Base-by-base conservation (phyloP, 495 filamentous ascomycete genomes). In the Penicillium steckii region DNA sequence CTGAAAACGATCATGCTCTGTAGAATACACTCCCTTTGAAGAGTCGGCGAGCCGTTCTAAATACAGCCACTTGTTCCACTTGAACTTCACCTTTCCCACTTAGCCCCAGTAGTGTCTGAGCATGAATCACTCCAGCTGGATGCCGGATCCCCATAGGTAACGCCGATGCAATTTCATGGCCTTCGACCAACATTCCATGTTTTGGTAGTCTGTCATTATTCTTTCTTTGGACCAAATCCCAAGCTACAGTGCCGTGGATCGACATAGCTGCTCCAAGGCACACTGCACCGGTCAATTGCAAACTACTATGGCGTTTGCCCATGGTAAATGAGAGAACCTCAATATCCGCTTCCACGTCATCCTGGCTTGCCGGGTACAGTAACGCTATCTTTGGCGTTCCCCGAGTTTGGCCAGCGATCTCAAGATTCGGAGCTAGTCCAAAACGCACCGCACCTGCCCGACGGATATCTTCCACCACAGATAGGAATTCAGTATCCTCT, bases 261-360 rank as follows among this genome's bases (percentile, higher is more conserved):
- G 52, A 43, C 18, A 65, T 49, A 1, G 69, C 65, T 1, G 60
- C 57, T 1, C 54, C 62, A 8, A 72, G 27, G 40, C 61, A 67
- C 6, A 72, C 65, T 8, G 67, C 69, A 8, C 69, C 67, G 2
- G 69, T 72, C 9, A 72, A 51, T 23, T 70, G 69, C 0, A 72
- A 46, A 48, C 60, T 70, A 2, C 65, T 48, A 57, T 72, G 69
- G 0, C 35, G 42, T n/a, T 64, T 64, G 1, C 69, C 67, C 65
- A 50, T 26, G 10, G 59, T 64, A 26, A 63, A 72, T 2, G 69
- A 50, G 1, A 59, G 50, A 1, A 71, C 61, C 1, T 55, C 19
- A 9, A 68, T 44, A n/a, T 35, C 29, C 5, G 45, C 32, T 1
- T 13, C 27, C 4, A 46, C 52, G 5, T 38, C 27, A n/a, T 27